Evolutionary conservation across 495 filamentous ascomycete genomes (phyloP).

Genomic region (Xylaria curta): DNA sequence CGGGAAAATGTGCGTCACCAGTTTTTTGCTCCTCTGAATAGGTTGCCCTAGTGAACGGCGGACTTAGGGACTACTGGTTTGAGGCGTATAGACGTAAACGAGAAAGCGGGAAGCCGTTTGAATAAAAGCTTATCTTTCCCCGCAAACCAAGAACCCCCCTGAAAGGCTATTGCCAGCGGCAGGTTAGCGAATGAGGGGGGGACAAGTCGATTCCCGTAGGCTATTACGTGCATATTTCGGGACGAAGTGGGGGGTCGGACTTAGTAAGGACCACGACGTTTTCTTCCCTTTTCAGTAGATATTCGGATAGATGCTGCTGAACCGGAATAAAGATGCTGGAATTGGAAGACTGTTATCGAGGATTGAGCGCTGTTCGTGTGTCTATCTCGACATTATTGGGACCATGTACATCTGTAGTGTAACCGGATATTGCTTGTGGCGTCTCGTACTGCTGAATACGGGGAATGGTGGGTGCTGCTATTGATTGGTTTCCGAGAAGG

Average conservation of each 20-base stretch:
- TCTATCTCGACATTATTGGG: not conserved
- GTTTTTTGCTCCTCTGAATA: not conserved
- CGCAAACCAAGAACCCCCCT: constrained; percentile 2
- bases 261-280: not conserved
- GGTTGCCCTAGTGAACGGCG: not conserved
- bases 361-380: not conserved
- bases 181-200: not conserved
- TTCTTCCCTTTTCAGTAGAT: not conserved
- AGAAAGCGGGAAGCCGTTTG: not conserved
- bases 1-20: not conserved
- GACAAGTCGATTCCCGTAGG: not conserved
- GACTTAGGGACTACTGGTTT: not conserved
- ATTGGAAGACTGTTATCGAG: not conserved
- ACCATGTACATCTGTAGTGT: not conserved
- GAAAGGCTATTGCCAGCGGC: not conserved
- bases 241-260: not conserved
- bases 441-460: constrained; percentile 1
- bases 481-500: not conserved
- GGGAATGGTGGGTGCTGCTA: not conserved
- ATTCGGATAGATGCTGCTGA: not conserved
- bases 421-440: not conserved
- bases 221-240: not conserved
- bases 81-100: not conserved
- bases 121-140: not conserved
- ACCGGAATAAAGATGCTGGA: not conserved